Evolutionary conservation across 108 stramenopile genomes (phyloP), one percentile per base, ranked within the genome.

Genomic region (Skeletonema grethae): DNA sequence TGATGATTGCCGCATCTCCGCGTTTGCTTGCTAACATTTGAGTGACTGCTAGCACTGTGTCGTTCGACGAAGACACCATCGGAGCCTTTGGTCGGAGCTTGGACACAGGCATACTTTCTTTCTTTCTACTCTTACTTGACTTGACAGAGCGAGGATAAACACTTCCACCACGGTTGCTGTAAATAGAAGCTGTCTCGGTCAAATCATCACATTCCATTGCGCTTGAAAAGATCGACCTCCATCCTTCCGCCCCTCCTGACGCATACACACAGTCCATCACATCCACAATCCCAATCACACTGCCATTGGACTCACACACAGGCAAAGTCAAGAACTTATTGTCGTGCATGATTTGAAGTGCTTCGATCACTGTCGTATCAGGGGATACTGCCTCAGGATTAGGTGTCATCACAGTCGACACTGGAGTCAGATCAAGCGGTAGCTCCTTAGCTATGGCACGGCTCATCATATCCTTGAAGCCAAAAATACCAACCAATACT

Each of bases 191-290:
- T 24, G 76, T 76, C 3, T 89, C 88, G 30, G 86, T 82, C 16
- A 75, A 29, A 29, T 90, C 90, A 24, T 87, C 92, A 28, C 86
- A 67, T 12, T 90, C 86, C 80, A 95, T 83, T 11, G 89, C 73
- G 30, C 72, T 70, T 34, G 60, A 80, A 75, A 95, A 96, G 34
- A 94, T 80, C n/a, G 88, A 90, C 59, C 93, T 82, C 95, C 95
- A 96, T 2, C 88, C 91, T 7, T 91, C 91, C 7, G 83, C 90
- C n/a, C 93, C 94, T 22, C 94, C 94, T 58, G 86, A 88, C 4
- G 87, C 91, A 82, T 87, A 81, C 35, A 98, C 86, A 53, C 97
- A 82, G 69, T 97, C 96, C 96, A 98, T 96, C 57, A 98, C 96
- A 79, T 96, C 96, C 15, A 98, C 96, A 7, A 97, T 61, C 38